Evolutionary conservation across 768 basidiomycete genomes (phyloP).

Genomic region (Boletus sp.): DNA sequence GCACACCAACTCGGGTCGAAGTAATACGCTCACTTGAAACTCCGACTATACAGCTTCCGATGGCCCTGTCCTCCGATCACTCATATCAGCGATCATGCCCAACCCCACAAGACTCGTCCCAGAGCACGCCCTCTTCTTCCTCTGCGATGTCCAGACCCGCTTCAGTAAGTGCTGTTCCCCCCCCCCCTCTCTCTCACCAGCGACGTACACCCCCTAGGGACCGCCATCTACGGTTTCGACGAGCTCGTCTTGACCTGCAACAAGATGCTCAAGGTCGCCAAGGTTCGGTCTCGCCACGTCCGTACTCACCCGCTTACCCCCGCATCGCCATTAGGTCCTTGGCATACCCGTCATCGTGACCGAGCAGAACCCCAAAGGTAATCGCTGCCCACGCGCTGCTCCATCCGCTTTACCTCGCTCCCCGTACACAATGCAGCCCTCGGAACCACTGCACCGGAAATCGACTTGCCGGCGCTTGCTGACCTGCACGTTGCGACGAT

Average conservation of each 20-base stretch:
- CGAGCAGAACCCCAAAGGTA: constrained; percentile 81
- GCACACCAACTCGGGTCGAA: background rate
- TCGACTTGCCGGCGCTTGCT: constrained; percentile 53
- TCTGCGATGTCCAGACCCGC: constrained; percentile 81
- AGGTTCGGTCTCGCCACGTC: constrained; percentile 39
- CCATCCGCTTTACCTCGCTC: constrained; percentile 6
- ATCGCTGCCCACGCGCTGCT: background rate
- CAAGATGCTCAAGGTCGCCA: constrained; percentile 76
- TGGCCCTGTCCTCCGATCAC: background rate
- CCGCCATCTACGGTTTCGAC: constrained; percentile 67
- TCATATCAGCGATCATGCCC: background rate
- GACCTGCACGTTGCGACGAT: constrained; percentile 56
- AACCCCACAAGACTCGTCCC: constrained; percentile 29
- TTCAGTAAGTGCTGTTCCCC: constrained; percentile 50
- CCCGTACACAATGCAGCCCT: constrained; percentile 47
- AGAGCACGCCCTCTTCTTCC: constrained; percentile 54
- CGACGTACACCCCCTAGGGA: constrained; percentile 36
- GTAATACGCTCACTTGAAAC: background rate
- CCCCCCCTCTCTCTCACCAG: no score
- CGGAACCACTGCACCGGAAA: constrained; percentile 62
- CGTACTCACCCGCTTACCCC: background rate
- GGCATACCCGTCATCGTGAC: constrained; percentile 74
- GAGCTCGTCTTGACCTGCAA: constrained; percentile 63
- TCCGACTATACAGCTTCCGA: background rate
- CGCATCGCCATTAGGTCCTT: constrained; percentile 43